Evolutionary conservation across 1,284 basidiomycete species (phyloP).

Genomic region (Ceratobasidium sp.): DNA sequence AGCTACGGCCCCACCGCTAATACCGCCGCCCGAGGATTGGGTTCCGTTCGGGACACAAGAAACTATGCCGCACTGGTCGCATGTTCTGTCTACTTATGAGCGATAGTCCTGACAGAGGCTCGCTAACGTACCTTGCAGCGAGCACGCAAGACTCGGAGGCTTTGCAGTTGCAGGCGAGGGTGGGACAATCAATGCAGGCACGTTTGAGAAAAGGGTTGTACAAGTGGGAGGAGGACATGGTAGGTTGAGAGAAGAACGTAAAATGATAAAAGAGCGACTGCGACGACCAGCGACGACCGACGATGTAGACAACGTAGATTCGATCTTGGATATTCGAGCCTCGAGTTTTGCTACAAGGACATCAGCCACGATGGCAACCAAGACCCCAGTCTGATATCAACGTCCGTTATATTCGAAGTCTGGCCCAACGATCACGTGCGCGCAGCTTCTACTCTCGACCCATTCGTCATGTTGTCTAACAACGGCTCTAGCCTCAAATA

Average conservation of each 20-base stretch:
- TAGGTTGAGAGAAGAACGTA: constrained; percentile 1
- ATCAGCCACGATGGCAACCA: constrained; percentile 42
- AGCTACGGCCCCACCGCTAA: constrained; percentile 63
- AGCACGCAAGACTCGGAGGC: constrained; percentile 29
- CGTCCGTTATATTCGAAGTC: too few species aligned
- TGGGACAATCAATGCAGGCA: constrained; percentile 32
- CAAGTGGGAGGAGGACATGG: constrained; percentile 13
- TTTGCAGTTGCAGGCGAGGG: constrained; percentile 26
- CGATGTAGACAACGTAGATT: not conserved
- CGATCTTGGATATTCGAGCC: not conserved
- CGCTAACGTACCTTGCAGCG: constrained; percentile 4
- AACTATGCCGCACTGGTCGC: constrained; percentile 42
- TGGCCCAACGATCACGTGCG: constrained; percentile 17
- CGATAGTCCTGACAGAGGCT: not conserved
- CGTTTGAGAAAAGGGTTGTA: constrained; percentile 29
- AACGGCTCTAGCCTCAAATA: too few species aligned
- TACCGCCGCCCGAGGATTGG: not conserved
- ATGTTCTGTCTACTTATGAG: constrained; percentile 30
- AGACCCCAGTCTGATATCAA: too few species aligned
- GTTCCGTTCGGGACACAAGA: constrained; percentile 37
- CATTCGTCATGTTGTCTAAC: constrained; percentile 12
- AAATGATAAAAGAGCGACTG: constrained; percentile 24
- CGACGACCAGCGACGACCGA: constrained; percentile 43
- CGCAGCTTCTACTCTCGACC: not conserved
- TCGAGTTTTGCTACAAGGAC: constrained; percentile 8